phyloP scores from a whole-genome alignment of 2,329 filamentous ascomycete genomes.

The Exophiala sp. region DNA sequence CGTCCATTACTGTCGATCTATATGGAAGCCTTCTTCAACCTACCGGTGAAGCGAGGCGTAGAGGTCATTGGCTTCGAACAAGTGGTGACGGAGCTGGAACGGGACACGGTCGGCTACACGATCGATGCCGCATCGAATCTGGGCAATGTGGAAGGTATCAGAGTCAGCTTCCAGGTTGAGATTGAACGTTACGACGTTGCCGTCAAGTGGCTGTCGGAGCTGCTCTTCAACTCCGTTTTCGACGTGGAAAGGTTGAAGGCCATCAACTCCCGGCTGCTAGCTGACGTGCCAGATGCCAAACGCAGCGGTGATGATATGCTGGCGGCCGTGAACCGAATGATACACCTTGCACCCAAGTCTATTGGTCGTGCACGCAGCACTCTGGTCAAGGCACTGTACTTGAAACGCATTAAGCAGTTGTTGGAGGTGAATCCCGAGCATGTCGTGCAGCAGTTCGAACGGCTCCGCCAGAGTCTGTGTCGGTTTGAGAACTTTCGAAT shows the following conservation, averaged over 20 bases:
- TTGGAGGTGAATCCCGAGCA: conserved; percentile 68
- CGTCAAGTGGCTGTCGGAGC: conserved; percentile 74
- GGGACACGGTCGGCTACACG: conserved; percentile 79
- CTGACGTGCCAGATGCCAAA: conserved; percentile 88
- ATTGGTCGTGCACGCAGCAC: conserved; percentile 71
- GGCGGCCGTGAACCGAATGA: conserved; percentile 61
- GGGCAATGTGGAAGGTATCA: conserved; percentile 74
- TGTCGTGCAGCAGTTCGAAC: conserved; percentile 71
- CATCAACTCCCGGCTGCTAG: conserved; percentile 71
- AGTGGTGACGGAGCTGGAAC: conserved; percentile 83
- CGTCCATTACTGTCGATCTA: conserved; percentile 82
- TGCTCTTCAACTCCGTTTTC: conserved; percentile 86
- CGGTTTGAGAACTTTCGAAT: conserved; percentile 79
- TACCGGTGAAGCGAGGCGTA: conserved; percentile 71
- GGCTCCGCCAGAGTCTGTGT: conserved; percentile 69
- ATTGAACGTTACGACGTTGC: conserved; percentile 76
- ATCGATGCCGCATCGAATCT: conserved; percentile 63
- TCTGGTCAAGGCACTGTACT: conserved; percentile 78
- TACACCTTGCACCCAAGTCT: conserved; percentile 72
- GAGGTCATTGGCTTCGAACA: conserved; percentile 80
- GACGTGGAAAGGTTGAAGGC: conserved; percentile 62
- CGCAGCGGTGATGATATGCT: conserved; percentile 66
- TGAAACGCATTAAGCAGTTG: conserved; percentile 76
- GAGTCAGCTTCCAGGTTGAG: conserved; percentile 79
- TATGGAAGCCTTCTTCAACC: conserved; percentile 88